Percentiles rank a stretch among this genome's conserved stretches.
phyloP scores from a whole-genome alignment of 805 yeast genomes.

The Suhomyces prunicola region DNA sequence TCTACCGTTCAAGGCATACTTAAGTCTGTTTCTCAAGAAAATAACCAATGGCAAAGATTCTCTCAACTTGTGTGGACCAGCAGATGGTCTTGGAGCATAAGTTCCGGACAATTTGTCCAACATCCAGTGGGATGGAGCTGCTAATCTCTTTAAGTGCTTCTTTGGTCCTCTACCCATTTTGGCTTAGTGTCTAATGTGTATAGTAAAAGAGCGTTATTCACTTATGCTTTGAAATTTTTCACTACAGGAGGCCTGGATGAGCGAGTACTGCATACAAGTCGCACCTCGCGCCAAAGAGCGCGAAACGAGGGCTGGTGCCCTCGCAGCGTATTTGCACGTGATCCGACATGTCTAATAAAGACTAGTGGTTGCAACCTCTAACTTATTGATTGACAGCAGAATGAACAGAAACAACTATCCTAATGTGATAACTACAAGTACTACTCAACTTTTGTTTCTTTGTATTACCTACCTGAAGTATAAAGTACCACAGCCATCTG shows the following conservation, averaged over 20 bases:
- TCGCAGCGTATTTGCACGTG: not conserved
- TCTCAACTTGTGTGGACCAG: slow-evolving; percentile 36
- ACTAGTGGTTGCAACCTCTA: no score
- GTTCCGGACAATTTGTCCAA: slow-evolving; percentile 37
- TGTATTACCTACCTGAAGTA: slow-evolving; percentile 1
- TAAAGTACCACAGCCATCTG: not conserved
- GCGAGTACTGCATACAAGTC: not conserved
- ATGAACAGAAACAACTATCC: no score
- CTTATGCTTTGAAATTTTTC: not conserved
- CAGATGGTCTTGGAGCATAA: slow-evolving; percentile 35
- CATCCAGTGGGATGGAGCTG: slow-evolving; percentile 39
- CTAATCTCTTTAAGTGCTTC: slow-evolving; percentile 36
- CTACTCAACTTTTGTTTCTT: not conserved
- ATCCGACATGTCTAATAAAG: no score
- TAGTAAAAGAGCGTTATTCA: not conserved
- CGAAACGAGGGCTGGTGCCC: not conserved
- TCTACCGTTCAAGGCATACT: slow-evolving; percentile 34
- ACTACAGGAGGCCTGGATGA: not conserved
- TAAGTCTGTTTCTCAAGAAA: slow-evolving; percentile 33
- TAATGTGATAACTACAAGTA: no score
- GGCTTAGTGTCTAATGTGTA: not conserved
- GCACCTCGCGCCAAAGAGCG: not conserved
- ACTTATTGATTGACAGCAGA: no score
- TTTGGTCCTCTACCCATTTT: slow-evolving; percentile 77
- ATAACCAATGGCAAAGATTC: slow-evolving; percentile 32